Conservation (phyloP, 1,139 yeast species). For the Sugiyamaella grinbergsii region DNA sequence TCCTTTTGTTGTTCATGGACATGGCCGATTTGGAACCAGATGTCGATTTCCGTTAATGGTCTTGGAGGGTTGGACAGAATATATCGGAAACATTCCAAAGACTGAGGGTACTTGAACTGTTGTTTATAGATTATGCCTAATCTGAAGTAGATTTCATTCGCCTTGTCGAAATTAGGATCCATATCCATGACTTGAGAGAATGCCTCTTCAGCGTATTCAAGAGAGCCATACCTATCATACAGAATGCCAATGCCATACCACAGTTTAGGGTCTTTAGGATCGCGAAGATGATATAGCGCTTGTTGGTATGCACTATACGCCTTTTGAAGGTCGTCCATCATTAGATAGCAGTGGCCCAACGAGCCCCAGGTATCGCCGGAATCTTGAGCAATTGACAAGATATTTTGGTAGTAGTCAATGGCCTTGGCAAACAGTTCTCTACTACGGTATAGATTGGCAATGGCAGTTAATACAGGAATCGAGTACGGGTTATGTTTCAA, state of each 20-base stretch:
- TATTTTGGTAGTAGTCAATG: conserved; percentile 88
- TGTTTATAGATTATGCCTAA: conserved; percentile 97
- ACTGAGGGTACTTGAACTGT: conserved; percentile 82
- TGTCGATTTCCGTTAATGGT: conserved; percentile 94
- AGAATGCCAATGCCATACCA: conserved; percentile 99
- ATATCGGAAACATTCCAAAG: conserved; percentile 91
- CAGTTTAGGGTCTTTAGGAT: conserved; percentile 92
- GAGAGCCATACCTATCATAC: conserved; percentile 91
- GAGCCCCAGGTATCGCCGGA: conserved; percentile 98
- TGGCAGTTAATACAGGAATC: conserved; percentile 77
- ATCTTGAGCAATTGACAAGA: conserved; percentile 77
- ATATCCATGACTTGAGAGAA: conserved; percentile 92
- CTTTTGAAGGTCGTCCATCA: conserved; percentile 93
- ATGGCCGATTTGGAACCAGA: conserved; percentile 97
- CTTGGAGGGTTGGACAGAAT: conserved; percentile 89
- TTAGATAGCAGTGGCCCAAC: conserved; percentile 92
- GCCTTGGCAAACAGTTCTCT: conserved; percentile 91
- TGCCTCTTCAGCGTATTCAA: conserved; percentile 98
- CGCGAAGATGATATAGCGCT: conserved; percentile 85
- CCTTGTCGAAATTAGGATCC: conserved; percentile 95
- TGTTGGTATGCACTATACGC: conserved; percentile 97
- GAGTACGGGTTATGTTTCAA: conserved; percentile 83
- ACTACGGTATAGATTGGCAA: conserved; percentile 86
- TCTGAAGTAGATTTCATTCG: conserved; percentile 92
- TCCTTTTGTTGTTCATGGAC: conserved; percentile 94